Base-by-base conservation (phyloP, 257 asterid species). In the Linaria vulgaris region DNA sequence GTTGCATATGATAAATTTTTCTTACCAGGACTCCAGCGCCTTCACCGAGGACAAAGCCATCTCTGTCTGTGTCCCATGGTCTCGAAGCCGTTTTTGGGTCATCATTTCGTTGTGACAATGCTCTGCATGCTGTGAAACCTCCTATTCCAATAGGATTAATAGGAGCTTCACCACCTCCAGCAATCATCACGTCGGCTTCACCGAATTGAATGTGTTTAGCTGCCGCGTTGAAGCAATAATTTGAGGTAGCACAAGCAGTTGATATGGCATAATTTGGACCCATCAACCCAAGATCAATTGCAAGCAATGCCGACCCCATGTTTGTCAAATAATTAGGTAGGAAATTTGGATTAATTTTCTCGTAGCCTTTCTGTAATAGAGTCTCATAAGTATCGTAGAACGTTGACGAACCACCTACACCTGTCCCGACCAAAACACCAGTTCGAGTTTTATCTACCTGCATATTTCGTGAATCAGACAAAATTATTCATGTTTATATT, bases 51-150 rank as follows among this genome's bases (percentile, higher is more conserved):
- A 82, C 87, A 41, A 82, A 82, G 54, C 87, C 87, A 65, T 82
- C 87, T 49, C 84, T 68, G 19, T 78, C 82, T 71, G 56, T 76
- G 73, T 85, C 90, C 94, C 94, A 85, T 15, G 94, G 94, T 55
- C 90, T 76, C 16, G 89, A 82, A 73, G 94, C 94, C 55, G 79
- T 76, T 72, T 82, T 74, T 19, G 94, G 94, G 43, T 85, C 94
- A 61, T 79, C 84, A 22, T 85, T 85, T 73, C 94, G 80, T 66
- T 83, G 83, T 58, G 94, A 85, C 64, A 85, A 72, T 69, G 94
- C 87, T 73, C 85, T 80, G 76, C 90, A 85, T 10, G 94, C 94
- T 72, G 80, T 83, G 56, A 85, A 85, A 34, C 90, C 94, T 66
- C 85, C 94, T 70, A 85, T 63, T 53, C 76, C 87, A 62, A 76